Base-by-base conservation (phyloP, 2,329 filamentous ascomycete species). In the Microdochium bolleyi region DNA sequence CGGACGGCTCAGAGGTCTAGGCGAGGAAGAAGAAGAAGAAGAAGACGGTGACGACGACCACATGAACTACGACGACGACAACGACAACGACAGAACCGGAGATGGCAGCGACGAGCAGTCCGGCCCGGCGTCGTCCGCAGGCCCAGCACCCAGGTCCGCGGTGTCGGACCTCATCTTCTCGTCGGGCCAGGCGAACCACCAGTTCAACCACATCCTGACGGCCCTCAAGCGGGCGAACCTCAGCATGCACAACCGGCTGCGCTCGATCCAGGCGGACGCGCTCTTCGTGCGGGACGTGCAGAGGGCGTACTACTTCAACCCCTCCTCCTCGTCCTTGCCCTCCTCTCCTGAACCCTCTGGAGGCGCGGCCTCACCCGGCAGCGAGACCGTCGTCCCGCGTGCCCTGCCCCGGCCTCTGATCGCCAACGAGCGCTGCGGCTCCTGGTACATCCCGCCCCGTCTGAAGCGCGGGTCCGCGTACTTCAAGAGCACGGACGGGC, bases 401-500 rank as follows among this genome's bases (percentile, higher is more conserved):
- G 14, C 7, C 14, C 5, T 62, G 2, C 73, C 21, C 8, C 10
- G 92, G 1, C 90, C 91, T 0, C 74, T 97, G 1, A 76, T 97
- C 14, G 91, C 92, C 27, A 99, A 99, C 65, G 92, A 97, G 73
- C 82, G 94, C 55, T 97, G 94, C 67, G 94, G 94, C 1, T 92
- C 89, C 69, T 99, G 94, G 94, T 97, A 97, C 67, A 87, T 97
- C 24, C 71, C 75, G 32, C 85, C 85, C 0, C 68, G 68, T 8
- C 63, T 63, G 24, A 94, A 92, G 69, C 71, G 66, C 1, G 88
- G 82, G 30, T 91, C 88, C 58, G 89, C 87, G 30, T 99, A 97
- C 70, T 99, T 97, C 72, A 99, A 99, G 76, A 95, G 89, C 70
- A 99, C 94, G 2, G 94, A 99, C 71, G 94, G 94, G 1, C 94